A percentile compares a stretch with the other conserved stretches of the same genome.
Evolutionary conservation across 495 filamentous ascomycete species (phyloP).

Genomic region (Apiosordaria backusii): DNA sequence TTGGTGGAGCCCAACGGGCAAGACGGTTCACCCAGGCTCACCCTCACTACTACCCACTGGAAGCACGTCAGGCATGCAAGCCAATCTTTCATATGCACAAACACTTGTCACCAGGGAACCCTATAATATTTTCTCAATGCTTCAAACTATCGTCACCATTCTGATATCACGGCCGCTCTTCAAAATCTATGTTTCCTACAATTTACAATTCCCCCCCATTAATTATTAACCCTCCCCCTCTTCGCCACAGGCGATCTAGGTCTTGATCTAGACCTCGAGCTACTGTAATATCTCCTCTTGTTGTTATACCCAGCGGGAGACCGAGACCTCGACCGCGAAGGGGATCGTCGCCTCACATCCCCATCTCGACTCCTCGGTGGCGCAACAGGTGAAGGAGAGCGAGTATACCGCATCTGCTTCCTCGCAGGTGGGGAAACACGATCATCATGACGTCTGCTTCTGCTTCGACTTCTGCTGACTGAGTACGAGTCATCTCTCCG

Average conservation of each 20-base stretch:
- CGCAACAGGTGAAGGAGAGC: slow-evolving; percentile 9
- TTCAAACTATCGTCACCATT: not conserved
- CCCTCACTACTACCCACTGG: not conserved
- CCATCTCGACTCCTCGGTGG: not conserved
- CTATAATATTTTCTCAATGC: not conserved
- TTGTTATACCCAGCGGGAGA: slow-evolving; percentile 12
- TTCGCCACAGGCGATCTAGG: slow-evolving; percentile 23
- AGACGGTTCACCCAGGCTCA: not conserved
- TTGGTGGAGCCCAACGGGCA: not conserved
- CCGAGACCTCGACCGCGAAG: slow-evolving; percentile 14
- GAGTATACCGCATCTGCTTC: slow-evolving; percentile 13
- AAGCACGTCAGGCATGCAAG: not conserved
- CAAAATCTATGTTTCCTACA: not conserved
- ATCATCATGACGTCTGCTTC: too few species aligned
- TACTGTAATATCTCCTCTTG: slow-evolving; percentile 31
- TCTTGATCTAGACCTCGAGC: slow-evolving; percentile 24
- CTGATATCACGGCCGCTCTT: not conserved
- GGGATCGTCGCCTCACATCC: slow-evolving; percentile 7
- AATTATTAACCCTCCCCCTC: slow-evolving; percentile 23
- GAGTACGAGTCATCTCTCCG: slow-evolving; percentile 23
- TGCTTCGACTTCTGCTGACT: slow-evolving; percentile 7
- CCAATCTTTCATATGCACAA: not conserved
- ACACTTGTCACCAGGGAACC: not conserved
- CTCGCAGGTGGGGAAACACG: slow-evolving; percentile 13
- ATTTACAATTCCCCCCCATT: not conserved